Evolutionary conservation across 2,329 filamentous ascomycete genomes (phyloP).

Genomic region (Fusarium sp.): DNA sequence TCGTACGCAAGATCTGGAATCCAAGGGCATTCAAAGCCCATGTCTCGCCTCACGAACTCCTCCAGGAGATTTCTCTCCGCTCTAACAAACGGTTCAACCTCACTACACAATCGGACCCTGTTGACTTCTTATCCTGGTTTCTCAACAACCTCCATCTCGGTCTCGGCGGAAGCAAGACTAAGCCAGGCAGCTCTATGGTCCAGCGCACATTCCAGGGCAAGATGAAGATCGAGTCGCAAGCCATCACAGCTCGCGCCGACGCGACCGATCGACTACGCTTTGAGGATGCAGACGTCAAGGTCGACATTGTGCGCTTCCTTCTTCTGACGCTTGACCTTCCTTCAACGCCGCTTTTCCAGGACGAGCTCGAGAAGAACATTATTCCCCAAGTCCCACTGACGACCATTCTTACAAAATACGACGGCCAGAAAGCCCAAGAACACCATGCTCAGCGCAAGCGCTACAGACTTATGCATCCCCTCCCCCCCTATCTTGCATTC

Average conservation of each 20-base stretch:
- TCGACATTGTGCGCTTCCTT: slow-evolving; percentile 82
- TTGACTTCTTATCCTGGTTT: slow-evolving; percentile 98
- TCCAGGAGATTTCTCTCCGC: slow-evolving; percentile 91
- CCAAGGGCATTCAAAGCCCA: slow-evolving; percentile 95
- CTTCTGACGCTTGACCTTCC: slow-evolving; percentile 95
- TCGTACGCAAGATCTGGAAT: slow-evolving; percentile 98
- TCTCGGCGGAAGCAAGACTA: slow-evolving; percentile 88
- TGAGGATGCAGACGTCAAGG: slow-evolving; percentile 86
- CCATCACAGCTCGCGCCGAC: slow-evolving; percentile 91
- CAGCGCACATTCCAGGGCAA: slow-evolving; percentile 95
- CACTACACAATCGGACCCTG: slow-evolving; percentile 91
- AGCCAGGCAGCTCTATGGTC: slow-evolving; percentile 85
- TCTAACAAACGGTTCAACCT: slow-evolving; percentile 94
- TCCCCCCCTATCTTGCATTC: slow-evolving; percentile 91
- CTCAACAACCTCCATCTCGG: slow-evolving; percentile 94
- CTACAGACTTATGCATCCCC: slow-evolving; percentile 88
- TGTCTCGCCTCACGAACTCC: slow-evolving; percentile 95
- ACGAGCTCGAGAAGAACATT: slow-evolving; percentile 93
- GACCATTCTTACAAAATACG: slow-evolving; percentile 89
- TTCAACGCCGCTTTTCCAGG: slow-evolving; percentile 92
- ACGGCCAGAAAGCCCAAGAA: slow-evolving; percentile 87
- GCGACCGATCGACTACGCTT: slow-evolving; percentile 89
- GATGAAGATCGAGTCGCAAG: slow-evolving; percentile 91
- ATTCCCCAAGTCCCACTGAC: slow-evolving; percentile 92
- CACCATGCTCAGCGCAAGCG: slow-evolving; percentile 88